Evolutionary conservation across 768 basidiomycete species (phyloP).

Genomic region (Tephrocybe sp.): DNA sequence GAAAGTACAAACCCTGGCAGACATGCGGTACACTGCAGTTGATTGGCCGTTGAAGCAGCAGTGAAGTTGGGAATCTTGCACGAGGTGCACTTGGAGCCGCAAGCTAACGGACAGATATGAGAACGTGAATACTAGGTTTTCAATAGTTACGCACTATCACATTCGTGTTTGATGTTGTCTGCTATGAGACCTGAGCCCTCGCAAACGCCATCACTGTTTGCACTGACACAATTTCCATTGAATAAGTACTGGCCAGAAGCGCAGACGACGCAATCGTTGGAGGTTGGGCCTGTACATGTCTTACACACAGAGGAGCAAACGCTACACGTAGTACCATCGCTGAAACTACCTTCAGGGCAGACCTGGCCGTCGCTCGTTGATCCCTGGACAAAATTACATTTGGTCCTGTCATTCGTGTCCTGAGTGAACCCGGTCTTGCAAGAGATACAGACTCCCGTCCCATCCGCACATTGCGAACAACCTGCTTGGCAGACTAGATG

Average conservation of each 20-base stretch:
- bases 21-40: conserved; percentile 76
- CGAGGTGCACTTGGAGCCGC: conserved; percentile 77
- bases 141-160: conserved; percentile 62
- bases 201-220: conserved; percentile 72
- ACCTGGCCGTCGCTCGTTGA: conserved; percentile 48
- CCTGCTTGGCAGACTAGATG: conserved; percentile 67
- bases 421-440: conserved; percentile 74
- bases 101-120: conserved; percentile 44
- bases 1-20: conserved; percentile 75
- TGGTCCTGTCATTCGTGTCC: conserved; percentile 62
- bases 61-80: conserved; percentile 75
- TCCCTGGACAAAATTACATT: conserved; percentile 56
- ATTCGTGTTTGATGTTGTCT: conserved; percentile 80
- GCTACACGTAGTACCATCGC: conserved; percentile 49
- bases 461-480: conserved; percentile 68
- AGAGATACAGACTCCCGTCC: conserved; percentile 66
- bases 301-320: conserved; percentile 65
- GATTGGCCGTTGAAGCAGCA: conserved; percentile 58
- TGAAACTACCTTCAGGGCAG: conserved; percentile 71
- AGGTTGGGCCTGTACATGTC: conserved; percentile 68
- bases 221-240: conserved; percentile 69
- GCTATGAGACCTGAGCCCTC: conserved; percentile 67
- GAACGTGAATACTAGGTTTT: not conserved
- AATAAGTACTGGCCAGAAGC: conserved; percentile 58
- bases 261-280: conserved; percentile 73